Percentiles rank a stretch among this genome's conserved stretches.
phyloP scores from a whole-genome alignment of 495 filamentous ascomycete species.

The Ramalina peruviana region DNA sequence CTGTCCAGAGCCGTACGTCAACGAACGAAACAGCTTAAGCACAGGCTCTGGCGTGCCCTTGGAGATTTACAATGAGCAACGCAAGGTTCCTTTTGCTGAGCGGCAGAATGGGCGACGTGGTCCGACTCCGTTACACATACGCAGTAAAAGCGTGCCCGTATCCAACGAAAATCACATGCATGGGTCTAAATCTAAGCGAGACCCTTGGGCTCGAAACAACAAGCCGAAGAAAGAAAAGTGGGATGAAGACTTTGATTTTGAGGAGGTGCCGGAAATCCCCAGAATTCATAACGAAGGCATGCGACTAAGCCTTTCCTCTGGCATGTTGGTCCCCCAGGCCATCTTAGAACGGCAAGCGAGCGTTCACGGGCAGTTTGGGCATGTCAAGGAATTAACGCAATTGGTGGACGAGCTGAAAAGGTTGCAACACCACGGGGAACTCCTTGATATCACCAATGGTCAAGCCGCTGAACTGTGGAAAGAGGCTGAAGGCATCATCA shows the following conservation, averaged over 20 bases:
- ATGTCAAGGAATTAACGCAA: constrained; percentile 71
- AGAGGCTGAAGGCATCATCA: constrained; percentile 80
- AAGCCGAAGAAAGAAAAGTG: constrained; percentile 74
- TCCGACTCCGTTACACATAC: constrained; percentile 63
- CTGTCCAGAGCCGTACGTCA: constrained; percentile 61
- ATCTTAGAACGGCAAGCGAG: constrained; percentile 77
- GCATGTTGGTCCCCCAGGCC: constrained; percentile 65
- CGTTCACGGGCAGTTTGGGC: constrained; percentile 72
- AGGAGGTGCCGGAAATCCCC: constrained; percentile 32
- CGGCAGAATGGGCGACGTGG: constrained; percentile 60
- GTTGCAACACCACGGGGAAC: constrained; percentile 45
- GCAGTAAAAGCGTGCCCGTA: constrained; percentile 92
- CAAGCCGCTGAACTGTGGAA: constrained; percentile 55
- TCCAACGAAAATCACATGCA: constrained; percentile 52
- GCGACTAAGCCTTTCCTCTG: constrained; percentile 23
- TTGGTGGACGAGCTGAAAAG: constrained; percentile 72
- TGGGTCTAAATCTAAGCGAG: constrained; percentile 62
- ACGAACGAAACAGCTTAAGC: constrained; percentile 30
- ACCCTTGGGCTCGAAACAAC: constrained; percentile 73
- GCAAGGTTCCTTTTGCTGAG: constrained; percentile 55
- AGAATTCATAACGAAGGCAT: constrained; percentile 14
- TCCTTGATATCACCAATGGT: constrained; percentile 50
- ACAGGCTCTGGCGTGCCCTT: constrained; percentile 57
- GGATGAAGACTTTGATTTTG: constrained; percentile 76
- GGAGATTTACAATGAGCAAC: constrained; percentile 85